These are phyloP conservation scores for Aspergillus sclerotioniger DNA, from an alignment of 495 filamentous ascomycete species.

Conservation along the genomic window DNA sequence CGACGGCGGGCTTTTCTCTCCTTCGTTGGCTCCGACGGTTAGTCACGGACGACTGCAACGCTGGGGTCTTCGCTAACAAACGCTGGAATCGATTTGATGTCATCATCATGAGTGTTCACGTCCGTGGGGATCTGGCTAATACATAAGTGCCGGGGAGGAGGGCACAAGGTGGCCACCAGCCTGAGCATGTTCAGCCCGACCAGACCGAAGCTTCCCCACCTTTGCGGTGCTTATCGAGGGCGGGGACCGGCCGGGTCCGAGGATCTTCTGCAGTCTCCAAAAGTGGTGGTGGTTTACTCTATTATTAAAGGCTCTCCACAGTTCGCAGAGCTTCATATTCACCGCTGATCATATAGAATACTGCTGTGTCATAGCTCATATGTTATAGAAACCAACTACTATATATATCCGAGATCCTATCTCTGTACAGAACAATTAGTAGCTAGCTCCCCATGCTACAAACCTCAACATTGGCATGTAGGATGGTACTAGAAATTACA, in stretches of 20 bases:
- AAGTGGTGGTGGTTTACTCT: neutral
- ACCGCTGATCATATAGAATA: no score
- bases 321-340: no score
- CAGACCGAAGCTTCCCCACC: neutral
- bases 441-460: neutral
- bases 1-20: neutral
- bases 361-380: no score
- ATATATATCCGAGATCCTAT: neutral
- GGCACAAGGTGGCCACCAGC: neutral
- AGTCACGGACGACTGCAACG: neutral
- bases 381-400: neutral
- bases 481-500: neutral
- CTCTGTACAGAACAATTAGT: neutral
- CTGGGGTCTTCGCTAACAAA: neutral
- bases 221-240: constrained; percentile 2
- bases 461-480: neutral
- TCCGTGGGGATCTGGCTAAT: neutral
- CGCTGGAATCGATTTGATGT: neutral
- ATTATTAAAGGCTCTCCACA: no score
- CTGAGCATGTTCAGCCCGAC: neutral
- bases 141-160: neutral
- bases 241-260: constrained; percentile 4
- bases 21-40: neutral
- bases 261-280: neutral
- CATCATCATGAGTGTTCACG: neutral